Conservation (phyloP, 257 asterid species). For the Petrea volubilis region DNA sequence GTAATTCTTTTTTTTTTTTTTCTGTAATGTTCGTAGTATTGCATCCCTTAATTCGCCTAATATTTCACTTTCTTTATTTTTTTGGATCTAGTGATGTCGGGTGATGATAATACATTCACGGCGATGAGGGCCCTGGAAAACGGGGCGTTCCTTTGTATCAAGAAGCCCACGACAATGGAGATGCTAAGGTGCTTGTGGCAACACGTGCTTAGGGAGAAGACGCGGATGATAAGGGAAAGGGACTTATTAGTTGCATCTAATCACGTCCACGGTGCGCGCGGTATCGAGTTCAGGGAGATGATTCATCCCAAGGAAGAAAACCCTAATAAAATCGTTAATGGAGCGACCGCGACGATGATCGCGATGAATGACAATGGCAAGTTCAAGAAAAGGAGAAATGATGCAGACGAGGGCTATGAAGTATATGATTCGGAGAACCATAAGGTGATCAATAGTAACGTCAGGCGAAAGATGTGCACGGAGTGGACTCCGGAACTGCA, state of each 20-base stretch:
- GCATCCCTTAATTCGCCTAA: not conserved
- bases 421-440: not conserved
- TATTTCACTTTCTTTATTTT: too few relatives aligned
- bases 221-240: constrained; percentile 20
- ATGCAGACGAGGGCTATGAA: not conserved
- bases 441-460: not conserved
- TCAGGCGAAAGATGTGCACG: constrained; percentile 42
- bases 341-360: not conserved
- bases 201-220: constrained; percentile 45
- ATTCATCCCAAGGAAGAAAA: not conserved
- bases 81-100: constrained; percentile 15
- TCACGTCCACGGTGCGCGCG: not conserved
- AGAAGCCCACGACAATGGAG: not conserved
- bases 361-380: constrained; percentile 23
- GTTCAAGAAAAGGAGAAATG: not conserved
- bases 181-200: constrained; percentile 45
- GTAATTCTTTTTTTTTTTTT: not conserved
- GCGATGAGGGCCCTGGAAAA: not conserved
- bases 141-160: not conserved
- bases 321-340: constrained; percentile 1
- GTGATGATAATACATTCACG: not conserved
- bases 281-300: constrained; percentile 11
- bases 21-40: too few relatives aligned
- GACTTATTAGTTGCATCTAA: constrained; percentile 4
- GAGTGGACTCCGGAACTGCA: constrained; percentile 54